A percentile compares a stretch with the other conserved stretches of the same genome.
Evolutionary conservation across 2,329 filamentous ascomycete genomes (phyloP).

Genomic region (Alternaria sp.): DNA sequence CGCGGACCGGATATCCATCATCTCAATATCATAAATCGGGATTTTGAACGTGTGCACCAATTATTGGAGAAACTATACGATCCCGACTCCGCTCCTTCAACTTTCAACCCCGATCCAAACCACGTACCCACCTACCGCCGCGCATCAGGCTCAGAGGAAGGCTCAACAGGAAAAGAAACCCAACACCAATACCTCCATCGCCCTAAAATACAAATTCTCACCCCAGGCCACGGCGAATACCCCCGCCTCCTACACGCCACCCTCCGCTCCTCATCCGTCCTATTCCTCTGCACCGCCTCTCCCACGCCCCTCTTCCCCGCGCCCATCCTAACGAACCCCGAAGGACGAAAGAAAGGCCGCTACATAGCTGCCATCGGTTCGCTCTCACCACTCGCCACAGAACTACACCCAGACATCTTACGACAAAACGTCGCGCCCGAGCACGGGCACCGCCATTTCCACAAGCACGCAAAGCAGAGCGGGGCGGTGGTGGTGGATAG

Average conservation of each 20-base stretch:
- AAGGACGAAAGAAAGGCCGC: slow-evolving; percentile 72
- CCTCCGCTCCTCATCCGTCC: slow-evolving; percentile 74
- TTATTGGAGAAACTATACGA: slow-evolving; percentile 63
- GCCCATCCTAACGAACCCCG: slow-evolving; percentile 72
- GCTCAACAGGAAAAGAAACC: neutral
- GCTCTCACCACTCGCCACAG: slow-evolving; percentile 76
- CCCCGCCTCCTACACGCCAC: slow-evolving; percentile 71
- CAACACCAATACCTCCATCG: slow-evolving; percentile 26
- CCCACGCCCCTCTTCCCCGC: slow-evolving; percentile 76
- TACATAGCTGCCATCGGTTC: slow-evolving; percentile 76
- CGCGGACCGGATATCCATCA: slow-evolving; percentile 72
- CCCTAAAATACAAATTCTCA: slow-evolving; percentile 71
- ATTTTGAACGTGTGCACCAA: slow-evolving; percentile 64
- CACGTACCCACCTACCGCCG: slow-evolving; percentile 23
- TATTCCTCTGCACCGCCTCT: slow-evolving; percentile 88
- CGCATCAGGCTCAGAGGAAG: neutral
- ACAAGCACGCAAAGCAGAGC: slow-evolving; percentile 66
- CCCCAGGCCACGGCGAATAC: slow-evolving; percentile 74
- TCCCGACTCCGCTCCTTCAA: slow-evolving; percentile 44
- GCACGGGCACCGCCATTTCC: slow-evolving; percentile 64
- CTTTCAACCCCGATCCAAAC: slow-evolving; percentile 15
- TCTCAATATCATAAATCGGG: slow-evolving; percentile 82
- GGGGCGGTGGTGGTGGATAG: slow-evolving; percentile 70
- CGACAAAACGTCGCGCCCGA: slow-evolving; percentile 64
- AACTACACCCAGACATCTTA: slow-evolving; percentile 80